Base-by-base conservation (phyloP, 169 alveolate genomes). In the Eimeria praecox region DNA sequence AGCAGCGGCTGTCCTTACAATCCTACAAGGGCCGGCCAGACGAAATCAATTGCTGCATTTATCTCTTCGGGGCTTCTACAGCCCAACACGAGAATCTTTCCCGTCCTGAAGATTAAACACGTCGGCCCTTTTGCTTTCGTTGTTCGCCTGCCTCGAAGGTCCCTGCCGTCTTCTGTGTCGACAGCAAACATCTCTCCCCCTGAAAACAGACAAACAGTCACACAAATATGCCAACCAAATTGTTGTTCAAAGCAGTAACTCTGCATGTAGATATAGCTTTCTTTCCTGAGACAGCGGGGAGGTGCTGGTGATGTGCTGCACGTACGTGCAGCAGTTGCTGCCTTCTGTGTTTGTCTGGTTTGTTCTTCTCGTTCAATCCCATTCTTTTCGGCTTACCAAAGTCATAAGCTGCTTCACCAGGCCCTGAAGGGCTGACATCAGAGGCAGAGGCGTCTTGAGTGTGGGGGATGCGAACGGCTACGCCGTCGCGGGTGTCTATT, bases 1-100 rank as follows among this genome's bases (percentile, higher is more conserved):
- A 14, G 20, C 6, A 9, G 66, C 8, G 66, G 27, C 66, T 9
- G 2, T 33, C 10, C 44, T 56, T 77, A 87, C 16, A 86, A 85
- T 16, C 83, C 94, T 30, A 85, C 90, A 33, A 94, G 92, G 1
- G 95, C 90, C 3, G 95, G 96, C 94, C 92, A 75, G 3, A 94
- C 83, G 42, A 75, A 94, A 27, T 69, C 83, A 59, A 87, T 75
- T 30, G 90, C 92, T 22, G 80, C 80, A 35, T 87, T 83, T 54
- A 87, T 94, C 59, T 94, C 94, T 94, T 94, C 95, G 14, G 86
- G 66, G 95, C 89, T 66, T 40, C 62, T 62, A 64, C 95, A 94
- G 30, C 96, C 94, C 62, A 94, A 56, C 20, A 89, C 94, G 46
- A 94, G 95, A 8, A 78, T 44, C 52, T 87, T 78, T n/a, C 96